Conservation (phyloP, 768 basidiomycete species). For the Tylopilus felleus region DNA sequence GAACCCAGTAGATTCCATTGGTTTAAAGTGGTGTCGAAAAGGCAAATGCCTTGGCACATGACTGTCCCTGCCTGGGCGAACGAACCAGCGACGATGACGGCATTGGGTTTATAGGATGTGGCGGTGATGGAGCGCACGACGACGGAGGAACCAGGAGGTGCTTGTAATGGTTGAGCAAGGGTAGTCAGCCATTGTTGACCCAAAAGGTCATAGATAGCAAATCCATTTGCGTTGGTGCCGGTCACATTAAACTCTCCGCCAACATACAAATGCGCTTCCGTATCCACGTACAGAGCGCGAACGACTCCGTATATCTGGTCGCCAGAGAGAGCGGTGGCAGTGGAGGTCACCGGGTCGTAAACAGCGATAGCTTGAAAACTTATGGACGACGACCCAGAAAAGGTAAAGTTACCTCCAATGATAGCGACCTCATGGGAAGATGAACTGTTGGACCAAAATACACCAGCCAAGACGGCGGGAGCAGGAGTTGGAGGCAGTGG, state of each 20-base stretch:
- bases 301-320: slow-evolving; percentile 72
- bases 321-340: slow-evolving; percentile 55
- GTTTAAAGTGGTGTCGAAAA: slow-evolving; percentile 60
- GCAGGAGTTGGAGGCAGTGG: slow-evolving; percentile 53
- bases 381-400: slow-evolving; percentile 38
- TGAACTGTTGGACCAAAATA: slow-evolving; percentile 84
- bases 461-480: slow-evolving; percentile 80
- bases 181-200: slow-evolving; percentile 58
- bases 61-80: slow-evolving; percentile 78
- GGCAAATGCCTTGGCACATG: slow-evolving; percentile 74
- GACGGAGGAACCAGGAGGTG: slow-evolving; percentile 48
- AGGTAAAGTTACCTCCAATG: slow-evolving; percentile 89
- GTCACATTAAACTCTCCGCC: slow-evolving; percentile 79
- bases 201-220: slow-evolving; percentile 78
- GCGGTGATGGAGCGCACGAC: slow-evolving; percentile 70
- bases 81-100: slow-evolving; percentile 82
- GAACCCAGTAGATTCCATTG: slow-evolving; percentile 80
- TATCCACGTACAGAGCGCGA: slow-evolving; percentile 64
- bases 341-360: slow-evolving; percentile 56
- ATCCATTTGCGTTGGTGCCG: slow-evolving; percentile 56
- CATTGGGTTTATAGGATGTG: slow-evolving; percentile 55
- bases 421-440: slow-evolving; percentile 65
- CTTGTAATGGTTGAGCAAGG: slow-evolving; percentile 58
- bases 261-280: slow-evolving; percentile 63
- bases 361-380: slow-evolving; percentile 59